Conservation (phyloP, 768 basidiomycete genomes). For the Phaeolepiota aurea region DNA sequence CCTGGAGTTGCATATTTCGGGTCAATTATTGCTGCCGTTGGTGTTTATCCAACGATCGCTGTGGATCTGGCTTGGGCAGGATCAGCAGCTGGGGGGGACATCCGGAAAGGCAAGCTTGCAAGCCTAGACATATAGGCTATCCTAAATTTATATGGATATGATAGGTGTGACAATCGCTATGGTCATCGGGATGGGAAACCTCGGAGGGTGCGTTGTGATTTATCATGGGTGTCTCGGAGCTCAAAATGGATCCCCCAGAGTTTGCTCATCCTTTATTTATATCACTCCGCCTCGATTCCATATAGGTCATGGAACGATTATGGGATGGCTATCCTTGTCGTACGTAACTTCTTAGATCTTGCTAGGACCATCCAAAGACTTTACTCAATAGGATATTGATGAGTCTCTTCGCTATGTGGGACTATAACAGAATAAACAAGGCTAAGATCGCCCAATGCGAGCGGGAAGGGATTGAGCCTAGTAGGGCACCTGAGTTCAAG, state of each 20-base stretch:
- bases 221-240: not conserved
- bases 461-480: conserved; percentile 31
- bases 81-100: conserved; percentile 47
- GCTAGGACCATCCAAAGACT: not conserved
- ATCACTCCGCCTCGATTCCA: conserved; percentile 26
- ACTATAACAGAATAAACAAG: conserved; percentile 41
- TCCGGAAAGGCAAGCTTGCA: conserved; percentile 27
- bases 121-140: not conserved
- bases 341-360: conserved; percentile 10
- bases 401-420: conserved; percentile 36
- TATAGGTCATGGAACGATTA: conserved; percentile 25
- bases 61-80: conserved; percentile 46
- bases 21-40: conserved; percentile 39
- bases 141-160: not conserved
- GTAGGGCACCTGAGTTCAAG: conserved; percentile 28
- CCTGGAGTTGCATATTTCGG: conserved; percentile 37
- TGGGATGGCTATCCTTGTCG: conserved; percentile 24
- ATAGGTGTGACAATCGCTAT: conserved; percentile 34
- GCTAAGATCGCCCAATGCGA: conserved; percentile 35
- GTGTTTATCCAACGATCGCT: conserved; percentile 43
- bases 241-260: conserved; percentile 22
- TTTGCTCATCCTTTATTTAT: conserved; percentile 31
- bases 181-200: conserved; percentile 46
- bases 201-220: conserved; percentile 28
- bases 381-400: conserved; percentile 21